Base-by-base conservation (phyloP, 2,329 filamentous ascomycete genomes). In the Penicillium griseofulvum region DNA sequence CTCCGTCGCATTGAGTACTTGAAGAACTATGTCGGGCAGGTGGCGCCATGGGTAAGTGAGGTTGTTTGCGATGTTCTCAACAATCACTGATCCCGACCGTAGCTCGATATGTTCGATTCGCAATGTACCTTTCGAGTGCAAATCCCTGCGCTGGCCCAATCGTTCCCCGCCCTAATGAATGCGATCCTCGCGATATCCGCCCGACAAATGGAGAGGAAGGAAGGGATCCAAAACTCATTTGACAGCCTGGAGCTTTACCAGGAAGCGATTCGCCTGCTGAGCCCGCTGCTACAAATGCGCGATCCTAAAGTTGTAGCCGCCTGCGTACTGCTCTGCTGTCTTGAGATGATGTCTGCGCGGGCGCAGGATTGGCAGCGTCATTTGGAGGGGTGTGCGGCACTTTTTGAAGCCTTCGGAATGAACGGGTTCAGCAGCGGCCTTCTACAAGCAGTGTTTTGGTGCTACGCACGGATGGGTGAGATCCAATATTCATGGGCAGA, bases 31-130 rank as follows among this genome's bases (percentile, higher is more conserved):
- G 76, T 83, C 22, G 76, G 77, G 1, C 76, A 83, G 53, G 77
- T 82, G 38, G 81, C 81, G 3, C 78, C 78, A 22, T 83, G 81
- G 80, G 76, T 79, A 57, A 54, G 68, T 61, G 5, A 22, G 4
- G 16, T 46, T 31, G 17, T 8, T 12, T 24, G 0, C 28, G 8
- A 12, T 3, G 3, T 36, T 9, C 17, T 51, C 22, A 44, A n/a
- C 29, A 49, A 38, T 46, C 1, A 51, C 55, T 52, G 29, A 33
- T 49, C 24, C 31, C 44, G 45, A 36, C n/a, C 47, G 17, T 43
- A 80, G 79, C 76, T 85, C 4, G 82, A 85, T 61, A 84, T 83
- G 67, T 83, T 83, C 49, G 82, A 85, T 55, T 72, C 74, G 28
- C 70, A 78, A 14, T 77, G 78, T 12, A 77, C 78, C 42, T 84